Evolutionary conservation across 768 basidiomycete genomes (phyloP), one percentile per base, ranked within the genome.

Genomic region (Rhizopogon roseolus): DNA sequence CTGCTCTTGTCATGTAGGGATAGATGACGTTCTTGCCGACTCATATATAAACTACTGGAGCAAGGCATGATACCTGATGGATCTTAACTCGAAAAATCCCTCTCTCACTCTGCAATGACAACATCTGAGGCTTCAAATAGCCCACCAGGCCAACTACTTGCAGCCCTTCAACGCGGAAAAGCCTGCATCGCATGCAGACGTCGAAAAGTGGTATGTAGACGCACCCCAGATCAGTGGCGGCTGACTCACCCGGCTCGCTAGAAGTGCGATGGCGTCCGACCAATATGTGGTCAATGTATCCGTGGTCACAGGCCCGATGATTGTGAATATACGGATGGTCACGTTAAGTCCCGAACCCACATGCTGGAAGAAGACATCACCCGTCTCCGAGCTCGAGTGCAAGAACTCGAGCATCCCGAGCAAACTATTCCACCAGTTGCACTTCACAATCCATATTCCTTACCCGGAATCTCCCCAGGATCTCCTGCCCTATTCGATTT

Each of bases 291-390:
- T 1, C 85, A 82, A 40, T 89, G 87, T 69, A 65, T 71, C 22
- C 70, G 74, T 7, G 78, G 81, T 25, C 80, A 83, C 37, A 80
- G 84, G 54, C 75, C 75, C 27, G 85, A 85, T 50, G 83, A 83
- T 29, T 89, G 87, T 65, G 86, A 88, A 68, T 89, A 87, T 65
- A 74, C 81, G 6, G 86, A 88, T 60, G 82, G 81, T 5, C 77
- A 76, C 32, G 78, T 78, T 41, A 78, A 82, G 54, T 81, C 86
- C 17, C 72, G 79, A 52, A 86, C 81, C 3, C 76, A 84, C 60
- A 71, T 75, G 5, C 66, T 88, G 17, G 84, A 86, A 62, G 83
- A 85, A 37, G 77, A 81, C 1, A 71, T 87, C 22, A 69, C 75
- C 1, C 72, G 79, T 29, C 68, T 88, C 36, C 78, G 79, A 64